These are phyloP conservation scores for Cucumis melo DNA, from an alignment of 306 rosid genomes.

Conservation along the genomic window DNA sequence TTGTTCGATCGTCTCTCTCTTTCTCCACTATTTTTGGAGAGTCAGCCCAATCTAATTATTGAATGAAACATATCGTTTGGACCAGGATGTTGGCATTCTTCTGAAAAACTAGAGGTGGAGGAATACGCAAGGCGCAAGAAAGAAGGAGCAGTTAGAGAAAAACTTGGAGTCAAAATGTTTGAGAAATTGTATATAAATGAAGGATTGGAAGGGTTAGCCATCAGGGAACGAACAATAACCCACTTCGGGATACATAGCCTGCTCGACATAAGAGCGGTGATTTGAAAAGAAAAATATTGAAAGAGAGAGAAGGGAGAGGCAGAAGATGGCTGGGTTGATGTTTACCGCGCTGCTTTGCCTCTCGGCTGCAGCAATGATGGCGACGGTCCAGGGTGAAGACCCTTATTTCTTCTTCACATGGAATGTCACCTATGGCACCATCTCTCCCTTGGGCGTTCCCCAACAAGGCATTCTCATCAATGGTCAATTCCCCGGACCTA, in stretches of 20 bases:
- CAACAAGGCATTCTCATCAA: slow-evolving; percentile 75
- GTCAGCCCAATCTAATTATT: background rate
- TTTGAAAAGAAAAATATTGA: too few relatives aligned
- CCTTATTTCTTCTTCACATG: slow-evolving; percentile 59
- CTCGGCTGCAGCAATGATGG: slow-evolving; percentile 9
- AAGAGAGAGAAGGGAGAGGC: background rate
- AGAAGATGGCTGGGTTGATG: background rate
- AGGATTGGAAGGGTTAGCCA: background rate
- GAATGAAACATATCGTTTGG: background rate
- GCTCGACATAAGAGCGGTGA: background rate
- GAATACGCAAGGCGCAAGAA: background rate
- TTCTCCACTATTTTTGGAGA: background rate
- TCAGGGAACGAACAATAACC: background rate
- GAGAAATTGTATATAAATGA: background rate
- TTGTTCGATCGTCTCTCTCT: background rate
- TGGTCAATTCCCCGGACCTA: slow-evolving; percentile 66
- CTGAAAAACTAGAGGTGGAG: background rate
- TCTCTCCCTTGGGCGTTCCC: slow-evolving; percentile 72
- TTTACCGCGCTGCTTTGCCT: slow-evolving; percentile 23
- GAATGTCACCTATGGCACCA: slow-evolving; percentile 61
- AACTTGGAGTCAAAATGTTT: background rate
- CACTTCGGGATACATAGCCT: background rate
- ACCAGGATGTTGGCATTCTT: background rate
- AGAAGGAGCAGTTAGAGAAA: background rate
- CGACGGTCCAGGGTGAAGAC: slow-evolving; percentile 31